Percentiles rank a stretch among this genome's conserved stretches.
Evolutionary conservation across 257 asterid species (phyloP).

Genomic region (Thymus mandschuricus): DNA sequence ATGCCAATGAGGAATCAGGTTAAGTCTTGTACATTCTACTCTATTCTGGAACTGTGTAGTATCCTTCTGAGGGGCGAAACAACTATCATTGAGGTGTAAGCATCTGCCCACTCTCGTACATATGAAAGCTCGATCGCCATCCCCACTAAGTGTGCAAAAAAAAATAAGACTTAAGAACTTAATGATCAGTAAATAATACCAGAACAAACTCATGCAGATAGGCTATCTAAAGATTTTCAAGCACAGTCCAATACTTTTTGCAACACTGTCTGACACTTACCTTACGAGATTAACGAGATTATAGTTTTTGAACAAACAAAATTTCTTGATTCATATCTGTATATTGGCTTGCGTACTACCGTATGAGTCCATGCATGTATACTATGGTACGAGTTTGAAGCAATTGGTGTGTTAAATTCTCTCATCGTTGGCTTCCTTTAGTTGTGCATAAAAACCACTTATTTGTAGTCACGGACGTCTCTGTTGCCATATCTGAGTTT

Average conservation of each 20-base stretch:
- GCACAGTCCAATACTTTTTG: not conserved
- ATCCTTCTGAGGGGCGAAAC: not conserved
- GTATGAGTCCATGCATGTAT: not conserved
- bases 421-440: not conserved
- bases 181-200: too few relatives aligned
- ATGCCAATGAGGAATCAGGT: conserved; percentile 94
- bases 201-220: not conserved
- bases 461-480: not conserved
- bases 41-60: not conserved
- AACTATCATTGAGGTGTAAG: not conserved
- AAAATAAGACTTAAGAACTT: too few relatives aligned
- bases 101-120: not conserved
- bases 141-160: too few relatives aligned
- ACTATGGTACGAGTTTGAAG: not conserved
- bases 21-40: conserved; percentile 23
- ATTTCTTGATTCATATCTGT: not conserved
- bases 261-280: not conserved
- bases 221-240: not conserved
- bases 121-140: too few relatives aligned
- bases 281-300: not conserved
- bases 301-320: not conserved
- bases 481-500: not conserved
- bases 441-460: not conserved
- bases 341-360: not conserved
- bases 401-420: conserved; percentile 13